Evolutionary conservation across 148 eudicot genomes (phyloP).

Genomic region (Salicornia ramosissima): DNA sequence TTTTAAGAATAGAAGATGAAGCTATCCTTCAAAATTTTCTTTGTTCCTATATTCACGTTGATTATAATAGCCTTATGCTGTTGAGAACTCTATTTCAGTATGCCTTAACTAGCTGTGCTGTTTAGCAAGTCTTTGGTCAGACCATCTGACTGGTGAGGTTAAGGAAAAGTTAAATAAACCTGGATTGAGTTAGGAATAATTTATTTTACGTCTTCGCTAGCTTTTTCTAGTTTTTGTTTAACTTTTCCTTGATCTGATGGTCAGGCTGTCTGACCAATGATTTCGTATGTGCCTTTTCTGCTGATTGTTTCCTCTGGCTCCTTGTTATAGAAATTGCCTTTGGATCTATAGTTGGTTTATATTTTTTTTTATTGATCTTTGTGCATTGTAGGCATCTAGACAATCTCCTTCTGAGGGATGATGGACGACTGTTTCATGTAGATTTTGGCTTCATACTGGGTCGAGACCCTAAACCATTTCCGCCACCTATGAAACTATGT

Average conservation of each 20-base stretch:
- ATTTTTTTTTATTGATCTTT: constrained; percentile 18
- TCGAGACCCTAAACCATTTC: constrained; percentile 98
- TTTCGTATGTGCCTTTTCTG: background rate
- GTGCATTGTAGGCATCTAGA: constrained; percentile 76
- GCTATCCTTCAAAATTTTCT: background rate
- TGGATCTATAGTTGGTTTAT: constrained; percentile 1
- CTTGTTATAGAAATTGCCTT: background rate
- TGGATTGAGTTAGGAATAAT: no score
- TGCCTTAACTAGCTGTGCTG: background rate
- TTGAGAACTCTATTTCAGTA: background rate
- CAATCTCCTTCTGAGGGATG: constrained; percentile 85
- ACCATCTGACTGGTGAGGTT: no score
- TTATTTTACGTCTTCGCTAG: no score
- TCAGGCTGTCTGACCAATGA: no score
- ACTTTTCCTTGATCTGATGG: no score
- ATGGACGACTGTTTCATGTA: constrained; percentile 94
- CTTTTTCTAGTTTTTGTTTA: no score
- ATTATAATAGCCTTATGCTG: background rate
- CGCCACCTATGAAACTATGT: constrained; percentile 99
- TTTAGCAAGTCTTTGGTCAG: no score
- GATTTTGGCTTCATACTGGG: constrained; percentile 96
- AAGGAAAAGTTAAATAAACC: no score
- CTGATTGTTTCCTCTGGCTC: background rate
- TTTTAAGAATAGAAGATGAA: no score
- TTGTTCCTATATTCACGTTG: background rate